Base-by-base conservation (phyloP, 2,329 filamentous ascomycete genomes). In the Alternaria alternata region DNA sequence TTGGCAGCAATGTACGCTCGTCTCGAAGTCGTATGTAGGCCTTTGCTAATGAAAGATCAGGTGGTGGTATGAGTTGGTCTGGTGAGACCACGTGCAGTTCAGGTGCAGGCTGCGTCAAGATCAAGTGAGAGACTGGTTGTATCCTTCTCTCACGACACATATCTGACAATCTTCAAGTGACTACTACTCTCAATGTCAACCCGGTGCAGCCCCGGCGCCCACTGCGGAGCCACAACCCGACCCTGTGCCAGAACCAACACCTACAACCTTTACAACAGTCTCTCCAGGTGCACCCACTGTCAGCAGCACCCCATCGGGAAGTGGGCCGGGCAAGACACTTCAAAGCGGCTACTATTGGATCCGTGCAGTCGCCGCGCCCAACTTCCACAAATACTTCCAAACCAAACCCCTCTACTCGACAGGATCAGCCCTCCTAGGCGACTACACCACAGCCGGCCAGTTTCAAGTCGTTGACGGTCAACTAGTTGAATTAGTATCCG, bases 391-490 rank as follows among this genome's bases (percentile, higher is more conserved):
- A 48, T 80, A 80, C 65, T 67, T 79, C 54, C 77, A 80, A 47
- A 75, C 75, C 1, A 70, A 70, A 4, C 78, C 77, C 0, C 64
- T 77, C 3, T 75, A 75, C 59, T 67, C 79, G 0, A 74, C 83
- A 1, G 83, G 84, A 9, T 75, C 78, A 26, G 86, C 86, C 2
- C 77, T 87, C 28, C 79, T 88, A 55, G 82, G 81, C 47, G 80
- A 79, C 60, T 81, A 83, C 74, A 82, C 78, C 6, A 84, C 82
- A 1, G 87, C 86, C 0, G 86, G 86, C 0, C 86, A 89, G 73
- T 87, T 85, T 78, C 83, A 85, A 63, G 80, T 88, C 57, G 78
- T 83, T 4, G 77, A 80, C 44, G 86, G 85, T 0, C 87, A 89
- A 74, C 82, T 88, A 1, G 82, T 87, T 2, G 81, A 86, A 66